Conservation (phyloP, 331 rosid genomes). For the Pyrus hybrid region DNA sequence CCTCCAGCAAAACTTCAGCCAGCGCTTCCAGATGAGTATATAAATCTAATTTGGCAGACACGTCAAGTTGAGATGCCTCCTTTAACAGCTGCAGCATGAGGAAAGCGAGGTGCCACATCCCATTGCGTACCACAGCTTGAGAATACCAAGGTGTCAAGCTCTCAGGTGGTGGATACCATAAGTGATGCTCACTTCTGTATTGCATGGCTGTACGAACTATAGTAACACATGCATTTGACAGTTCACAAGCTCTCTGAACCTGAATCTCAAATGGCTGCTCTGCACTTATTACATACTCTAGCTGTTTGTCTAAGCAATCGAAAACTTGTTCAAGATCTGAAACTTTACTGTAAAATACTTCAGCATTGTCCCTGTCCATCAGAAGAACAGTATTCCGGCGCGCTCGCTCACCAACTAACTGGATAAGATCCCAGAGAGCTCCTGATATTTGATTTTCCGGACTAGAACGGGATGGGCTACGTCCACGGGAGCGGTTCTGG, state of each 20-base stretch:
- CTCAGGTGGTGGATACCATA: slow-evolving; percentile 98
- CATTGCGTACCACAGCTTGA: slow-evolving; percentile 69
- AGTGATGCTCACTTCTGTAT: slow-evolving; percentile 63
- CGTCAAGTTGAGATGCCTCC: slow-evolving; percentile 60
- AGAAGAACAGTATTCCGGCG: slow-evolving; percentile 84
- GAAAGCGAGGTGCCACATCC: slow-evolving; percentile 73
- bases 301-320: slow-evolving; percentile 73
- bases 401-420: slow-evolving; percentile 85
- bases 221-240: slow-evolving; percentile 77
- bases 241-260: slow-evolving; percentile 82
- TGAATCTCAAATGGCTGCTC: slow-evolving; percentile 62
- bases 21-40: slow-evolving; percentile 63
- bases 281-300: slow-evolving; percentile 57
- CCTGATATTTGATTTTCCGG: slow-evolving; percentile 63
- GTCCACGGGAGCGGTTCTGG: slow-evolving; percentile 58
- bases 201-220: slow-evolving; percentile 53
- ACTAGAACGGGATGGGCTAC: slow-evolving; percentile 34
- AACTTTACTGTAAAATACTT: slow-evolving; percentile 94
- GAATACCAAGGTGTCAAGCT: slow-evolving; percentile 90
- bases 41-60: slow-evolving; percentile 48
- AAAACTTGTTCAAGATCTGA: slow-evolving; percentile 85
- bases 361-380: slow-evolving; percentile 98
- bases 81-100: slow-evolving; percentile 65
- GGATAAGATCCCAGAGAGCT: slow-evolving; percentile 96
- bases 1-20: slow-evolving; percentile 78